Conservation (phyloP, 2,329 filamentous ascomycete species). For the Scedosporium boydii region DNA sequence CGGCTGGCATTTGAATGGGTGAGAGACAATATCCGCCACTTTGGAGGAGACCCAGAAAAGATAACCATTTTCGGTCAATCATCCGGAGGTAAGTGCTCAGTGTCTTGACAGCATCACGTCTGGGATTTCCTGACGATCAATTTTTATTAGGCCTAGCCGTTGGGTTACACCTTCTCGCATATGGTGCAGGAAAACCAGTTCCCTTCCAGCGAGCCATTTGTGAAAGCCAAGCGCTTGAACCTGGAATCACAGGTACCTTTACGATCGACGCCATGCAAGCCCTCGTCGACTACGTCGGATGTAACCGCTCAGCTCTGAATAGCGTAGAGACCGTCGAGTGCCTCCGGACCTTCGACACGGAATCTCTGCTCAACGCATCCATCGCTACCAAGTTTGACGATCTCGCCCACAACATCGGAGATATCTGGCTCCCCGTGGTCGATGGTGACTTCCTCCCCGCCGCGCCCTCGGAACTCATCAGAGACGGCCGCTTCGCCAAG, state of each 20-base stretch:
- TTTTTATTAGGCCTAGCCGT: conserved; percentile 24
- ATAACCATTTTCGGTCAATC: conserved; percentile 58
- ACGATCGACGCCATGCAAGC: conserved; percentile 34
- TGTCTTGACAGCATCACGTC: no score
- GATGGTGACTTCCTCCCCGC: conserved; percentile 31
- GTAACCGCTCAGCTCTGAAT: conserved; percentile 29
- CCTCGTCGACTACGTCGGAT: conserved; percentile 31
- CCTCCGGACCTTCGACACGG: conserved; percentile 31
- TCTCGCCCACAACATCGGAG: conserved; percentile 36
- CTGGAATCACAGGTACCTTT: conserved; percentile 37
- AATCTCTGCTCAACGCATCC: conserved; percentile 32
- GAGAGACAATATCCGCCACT: conserved; percentile 52
- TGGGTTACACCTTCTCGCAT: conserved; percentile 38
- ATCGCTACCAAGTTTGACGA: conserved; percentile 29
- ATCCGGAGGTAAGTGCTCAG: conserved; percentile 37
- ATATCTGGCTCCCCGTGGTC: conserved; percentile 38
- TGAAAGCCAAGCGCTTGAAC: conserved; percentile 39
- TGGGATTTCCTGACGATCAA: conserved; percentile 11
- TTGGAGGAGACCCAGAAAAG: conserved; percentile 55
- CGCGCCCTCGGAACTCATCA: conserved; percentile 41
- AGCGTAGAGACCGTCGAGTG: conserved; percentile 34
- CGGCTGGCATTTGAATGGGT: conserved; percentile 52
- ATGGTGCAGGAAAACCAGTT: conserved; percentile 29
- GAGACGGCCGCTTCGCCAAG: conserved; percentile 48
- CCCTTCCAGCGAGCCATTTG: conserved; percentile 37